Evolutionary conservation across 2,329 filamentous ascomycete genomes (phyloP).

Genomic region (Tolypocladium ophioglossoides): DNA sequence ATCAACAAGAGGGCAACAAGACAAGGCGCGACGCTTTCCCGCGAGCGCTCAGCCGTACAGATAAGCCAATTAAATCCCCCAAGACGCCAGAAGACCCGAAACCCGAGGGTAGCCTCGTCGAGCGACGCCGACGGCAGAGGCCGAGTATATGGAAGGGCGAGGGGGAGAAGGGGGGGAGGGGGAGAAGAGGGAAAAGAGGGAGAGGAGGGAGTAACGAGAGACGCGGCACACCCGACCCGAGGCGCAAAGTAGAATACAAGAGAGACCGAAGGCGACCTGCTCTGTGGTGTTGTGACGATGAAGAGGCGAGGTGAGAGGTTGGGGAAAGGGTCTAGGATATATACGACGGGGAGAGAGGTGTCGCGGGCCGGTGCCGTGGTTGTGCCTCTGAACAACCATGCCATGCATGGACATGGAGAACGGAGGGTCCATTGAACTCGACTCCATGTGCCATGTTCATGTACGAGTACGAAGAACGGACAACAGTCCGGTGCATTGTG

Average conservation of each 20-base stretch:
- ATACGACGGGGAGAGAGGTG: not conserved
- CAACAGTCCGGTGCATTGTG: conserved; percentile 1
- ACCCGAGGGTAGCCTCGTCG: not conserved
- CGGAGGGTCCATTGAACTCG: conserved; percentile 20
- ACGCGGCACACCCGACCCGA: not conserved
- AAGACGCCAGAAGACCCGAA: not conserved
- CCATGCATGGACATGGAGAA: conserved; percentile 27
- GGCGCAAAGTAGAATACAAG: not conserved
- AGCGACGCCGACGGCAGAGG: not conserved
- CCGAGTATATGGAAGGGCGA: not conserved
- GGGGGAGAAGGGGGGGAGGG: not conserved
- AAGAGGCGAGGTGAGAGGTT: not conserved
- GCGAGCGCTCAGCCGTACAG: not conserved
- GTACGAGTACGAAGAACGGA: conserved; percentile 5
- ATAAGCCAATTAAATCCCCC: not conserved
- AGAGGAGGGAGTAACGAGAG: not conserved
- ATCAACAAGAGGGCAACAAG: not conserved
- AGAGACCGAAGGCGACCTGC: not conserved
- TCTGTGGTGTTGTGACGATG: not conserved
- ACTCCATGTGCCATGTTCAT: conserved; percentile 9
- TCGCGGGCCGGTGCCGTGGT: conserved; percentile 6
- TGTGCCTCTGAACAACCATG: conserved; percentile 14
- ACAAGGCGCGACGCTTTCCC: not conserved
- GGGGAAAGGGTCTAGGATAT: not conserved
- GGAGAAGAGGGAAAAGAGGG: no score